These are phyloP conservation scores for Verticillium longisporum DNA, from an alignment of 2,329 filamentous ascomycete genomes.

Conservation along the genomic window DNA sequence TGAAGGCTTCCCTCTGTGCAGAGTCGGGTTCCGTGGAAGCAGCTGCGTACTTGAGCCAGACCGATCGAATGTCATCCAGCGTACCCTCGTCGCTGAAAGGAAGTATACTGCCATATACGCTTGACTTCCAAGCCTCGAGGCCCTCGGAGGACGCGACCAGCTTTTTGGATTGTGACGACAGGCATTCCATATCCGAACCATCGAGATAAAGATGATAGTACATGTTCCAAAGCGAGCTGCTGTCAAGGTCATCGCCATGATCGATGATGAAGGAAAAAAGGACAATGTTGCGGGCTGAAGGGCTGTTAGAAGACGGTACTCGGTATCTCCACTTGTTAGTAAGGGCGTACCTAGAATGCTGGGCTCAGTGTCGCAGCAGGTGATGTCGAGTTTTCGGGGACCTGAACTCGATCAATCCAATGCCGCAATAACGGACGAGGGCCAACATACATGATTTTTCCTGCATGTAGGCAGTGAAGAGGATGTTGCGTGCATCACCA, in stretches of 20 bases:
- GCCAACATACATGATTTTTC: neutral
- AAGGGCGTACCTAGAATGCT: constrained; percentile 38
- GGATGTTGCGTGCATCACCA: constrained; percentile 48
- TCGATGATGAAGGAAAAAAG: constrained; percentile 44
- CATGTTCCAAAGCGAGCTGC: constrained; percentile 39
- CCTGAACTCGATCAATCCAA: constrained; percentile 15
- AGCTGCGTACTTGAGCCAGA: constrained; percentile 5
- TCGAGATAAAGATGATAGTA: constrained; percentile 48
- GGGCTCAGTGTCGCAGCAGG: constrained; percentile 46
- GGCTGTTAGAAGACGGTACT: neutral
- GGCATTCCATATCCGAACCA: constrained; percentile 21
- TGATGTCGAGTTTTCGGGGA: constrained; percentile 41
- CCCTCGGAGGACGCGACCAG: constrained; percentile 30
- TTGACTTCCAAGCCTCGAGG: constrained; percentile 34
- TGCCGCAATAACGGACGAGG: neutral
- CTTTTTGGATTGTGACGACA: constrained; percentile 26
- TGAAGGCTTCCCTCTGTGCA: neutral
- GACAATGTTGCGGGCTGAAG: constrained; percentile 47
- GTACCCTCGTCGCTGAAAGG: constrained; percentile 42
- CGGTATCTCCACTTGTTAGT: no score
- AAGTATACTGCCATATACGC: constrained; percentile 35
- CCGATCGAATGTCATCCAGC: constrained; percentile 19
- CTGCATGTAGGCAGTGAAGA: constrained; percentile 40
- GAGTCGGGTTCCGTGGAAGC: neutral
- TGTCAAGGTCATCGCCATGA: constrained; percentile 15